Base-by-base conservation (phyloP, 2,329 filamentous ascomycete species). In the Xenosphaeropsis pyriputrescens region DNA sequence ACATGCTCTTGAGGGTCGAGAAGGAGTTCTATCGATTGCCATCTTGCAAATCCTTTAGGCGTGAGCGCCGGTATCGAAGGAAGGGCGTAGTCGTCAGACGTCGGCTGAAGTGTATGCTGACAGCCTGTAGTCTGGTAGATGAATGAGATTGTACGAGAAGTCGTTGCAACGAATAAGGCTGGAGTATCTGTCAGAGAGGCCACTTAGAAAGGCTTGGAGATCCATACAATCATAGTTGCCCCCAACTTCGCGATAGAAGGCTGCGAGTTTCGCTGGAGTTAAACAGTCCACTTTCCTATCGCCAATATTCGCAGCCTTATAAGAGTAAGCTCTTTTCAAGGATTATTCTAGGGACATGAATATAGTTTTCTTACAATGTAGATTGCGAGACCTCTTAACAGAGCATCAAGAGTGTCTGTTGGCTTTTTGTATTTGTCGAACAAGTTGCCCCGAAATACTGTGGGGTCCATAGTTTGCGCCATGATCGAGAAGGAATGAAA, bases 121-220 rank as follows among this genome's bases (percentile, higher is more conserved):
- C 89, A 95, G 48, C 89, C 91, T 37, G 93, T 74, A 6, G 83
- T 83, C 52, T 85, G 82, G 68, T 93, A 96, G 46, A 95, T 91
- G 61, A 85, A 93, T 18, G 88, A 91, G 44, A 98, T 77, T 32
- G 80, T 79, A 29, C 75, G 64, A 42, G 78, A 63, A 15, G 81
- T 77, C 26, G 81, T 84, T 3, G 79, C 69, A 32, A 89, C 65
- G 56, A 96, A 96, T 38, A 96, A 72, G 17, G 69, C 72, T 75
- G 47, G 42, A 36, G 16, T 26, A 42, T 42, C 40, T 8, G 18
- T 36, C 29, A 47, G 38, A 48, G 44, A 26, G 8, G 22, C 8
- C 12, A 26, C 22, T 26, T 11, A 41, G 32, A 31, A 33, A 34
- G 26, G 35, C 18, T 39, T 32, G 35, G 29, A 31, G 30, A 31